These are phyloP conservation scores for Pelargonium citronellum DNA, from an alignment of 441 rosid genomes.

Conservation along the genomic window DNA sequence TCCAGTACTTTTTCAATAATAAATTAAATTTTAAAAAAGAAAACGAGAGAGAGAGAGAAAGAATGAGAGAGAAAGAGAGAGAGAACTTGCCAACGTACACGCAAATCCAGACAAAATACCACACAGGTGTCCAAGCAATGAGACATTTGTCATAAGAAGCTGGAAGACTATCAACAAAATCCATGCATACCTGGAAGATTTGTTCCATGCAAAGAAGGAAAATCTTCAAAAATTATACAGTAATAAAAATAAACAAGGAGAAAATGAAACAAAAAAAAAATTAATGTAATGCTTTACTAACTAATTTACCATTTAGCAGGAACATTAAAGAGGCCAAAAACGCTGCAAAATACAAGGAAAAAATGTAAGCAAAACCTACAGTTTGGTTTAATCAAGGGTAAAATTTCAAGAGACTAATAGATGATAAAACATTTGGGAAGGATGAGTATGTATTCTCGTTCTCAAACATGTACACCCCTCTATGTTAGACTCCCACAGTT, in stretches of 20 bases:
- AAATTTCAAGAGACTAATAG: background rate
- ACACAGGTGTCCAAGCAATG: slow-evolving; percentile 88
- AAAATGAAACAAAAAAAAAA: slow-evolving; percentile 13
- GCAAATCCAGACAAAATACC: slow-evolving; percentile 96
- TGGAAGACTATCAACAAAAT: slow-evolving; percentile 68
- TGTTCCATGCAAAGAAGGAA: slow-evolving; percentile 17
- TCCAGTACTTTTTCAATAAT: background rate
- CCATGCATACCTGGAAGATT: slow-evolving; percentile 71
- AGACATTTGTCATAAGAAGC: slow-evolving; percentile 83
- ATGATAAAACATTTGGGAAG: background rate
- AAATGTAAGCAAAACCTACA: background rate
- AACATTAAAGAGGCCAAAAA: slow-evolving; percentile 92
- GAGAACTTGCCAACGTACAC: slow-evolving; percentile 40
- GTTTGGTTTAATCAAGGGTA: background rate
- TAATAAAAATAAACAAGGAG: background rate
- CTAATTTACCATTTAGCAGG: slow-evolving; percentile 72
- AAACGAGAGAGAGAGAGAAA: too few species aligned
- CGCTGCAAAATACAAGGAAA: slow-evolving; percentile 49
- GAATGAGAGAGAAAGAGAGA: too few species aligned
- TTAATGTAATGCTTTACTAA: background rate
- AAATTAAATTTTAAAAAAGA: slow-evolving; percentile 6
- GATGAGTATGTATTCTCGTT: background rate
- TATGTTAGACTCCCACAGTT: background rate
- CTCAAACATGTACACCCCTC: slow-evolving; percentile 1
- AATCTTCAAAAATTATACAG: slow-evolving; percentile 15